phyloP scores from a whole-genome alignment of 2,329 filamentous ascomycete species.

The Colletotrichum limetticola region DNA sequence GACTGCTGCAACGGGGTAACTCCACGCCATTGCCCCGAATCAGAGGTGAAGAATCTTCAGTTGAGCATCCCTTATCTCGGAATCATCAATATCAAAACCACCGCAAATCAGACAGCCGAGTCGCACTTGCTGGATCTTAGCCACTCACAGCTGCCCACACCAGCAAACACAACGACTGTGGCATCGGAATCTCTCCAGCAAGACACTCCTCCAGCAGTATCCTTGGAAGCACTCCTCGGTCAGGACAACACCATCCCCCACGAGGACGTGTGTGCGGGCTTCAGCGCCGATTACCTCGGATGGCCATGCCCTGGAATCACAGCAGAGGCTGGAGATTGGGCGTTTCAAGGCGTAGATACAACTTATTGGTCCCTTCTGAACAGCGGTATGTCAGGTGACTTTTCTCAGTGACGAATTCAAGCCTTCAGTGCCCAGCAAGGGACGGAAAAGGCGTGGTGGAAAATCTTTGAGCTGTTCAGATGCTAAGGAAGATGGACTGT shows the following conservation, averaged over 20 bases:
- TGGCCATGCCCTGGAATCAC: constrained; percentile 41
- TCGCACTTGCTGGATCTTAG: constrained; percentile 6
- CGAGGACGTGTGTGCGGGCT: constrained; percentile 23
- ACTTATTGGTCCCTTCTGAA: constrained; percentile 48
- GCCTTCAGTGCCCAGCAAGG: neutral
- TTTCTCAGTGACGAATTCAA: neutral
- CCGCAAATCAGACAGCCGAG: neutral
- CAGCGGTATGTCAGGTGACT: constrained; percentile 29
- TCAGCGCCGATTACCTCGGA: constrained; percentile 37
- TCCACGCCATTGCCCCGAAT: constrained; percentile 11
- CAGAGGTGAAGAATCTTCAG: constrained; percentile 41
- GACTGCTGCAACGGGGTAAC: constrained; percentile 37
- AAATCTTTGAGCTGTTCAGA: neutral
- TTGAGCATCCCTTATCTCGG: constrained; percentile 59
- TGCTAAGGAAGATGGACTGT: neutral
- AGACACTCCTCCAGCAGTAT: constrained; percentile 16
- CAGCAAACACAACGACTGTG: constrained; percentile 26
- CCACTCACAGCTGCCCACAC: constrained; percentile 28
- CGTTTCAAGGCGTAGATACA: constrained; percentile 53
- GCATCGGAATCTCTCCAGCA: constrained; percentile 7
- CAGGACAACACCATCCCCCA: neutral
- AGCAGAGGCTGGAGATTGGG: constrained; percentile 50
- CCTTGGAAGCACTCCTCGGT: constrained; percentile 16
- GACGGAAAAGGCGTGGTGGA: neutral
- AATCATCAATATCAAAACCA: constrained; percentile 53